Percentiles rank a stretch among this genome's conserved stretches.
Conservation (phyloP, 139 green algal genomes). For the Chlorella sp. region DNA sequence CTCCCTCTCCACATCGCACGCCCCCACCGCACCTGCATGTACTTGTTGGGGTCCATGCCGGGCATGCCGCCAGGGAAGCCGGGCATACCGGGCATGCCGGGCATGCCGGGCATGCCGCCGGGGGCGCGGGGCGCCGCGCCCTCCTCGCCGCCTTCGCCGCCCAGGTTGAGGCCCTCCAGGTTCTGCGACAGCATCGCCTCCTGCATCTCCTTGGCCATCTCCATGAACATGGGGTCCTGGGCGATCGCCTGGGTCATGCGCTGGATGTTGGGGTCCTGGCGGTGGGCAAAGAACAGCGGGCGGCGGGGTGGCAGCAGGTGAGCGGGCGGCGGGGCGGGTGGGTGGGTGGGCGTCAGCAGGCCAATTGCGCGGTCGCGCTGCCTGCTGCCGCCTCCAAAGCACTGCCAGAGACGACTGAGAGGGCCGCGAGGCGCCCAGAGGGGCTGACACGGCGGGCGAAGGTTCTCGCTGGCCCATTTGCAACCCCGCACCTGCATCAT, state of each 20-base stretch:
- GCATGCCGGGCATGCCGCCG: slow-evolving; percentile 23
- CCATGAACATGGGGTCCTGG: slow-evolving; percentile 47
- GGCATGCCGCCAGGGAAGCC: slow-evolving; percentile 35
- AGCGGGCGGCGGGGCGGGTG: background rate
- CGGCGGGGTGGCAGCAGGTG: background rate
- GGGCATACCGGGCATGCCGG: slow-evolving; percentile 27
- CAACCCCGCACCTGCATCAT: slow-evolving; percentile 32
- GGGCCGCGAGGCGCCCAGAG: background rate
- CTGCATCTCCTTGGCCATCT: slow-evolving; percentile 55
- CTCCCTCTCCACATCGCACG: background rate
- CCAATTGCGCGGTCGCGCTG: background rate
- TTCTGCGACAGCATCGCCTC: slow-evolving; percentile 35
- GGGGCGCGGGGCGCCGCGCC: background rate
- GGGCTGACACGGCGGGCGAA: too few relatives aligned
- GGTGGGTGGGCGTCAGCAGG: background rate
- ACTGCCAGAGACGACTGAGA: background rate
- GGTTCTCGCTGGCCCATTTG: background rate
- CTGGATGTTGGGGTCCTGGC: slow-evolving; percentile 54
- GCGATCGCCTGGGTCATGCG: slow-evolving; percentile 55
- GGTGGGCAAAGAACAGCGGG: background rate
- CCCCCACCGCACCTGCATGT: slow-evolving; percentile 40
- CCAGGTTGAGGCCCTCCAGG: slow-evolving; percentile 40
- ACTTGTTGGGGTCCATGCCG: slow-evolving; percentile 41
- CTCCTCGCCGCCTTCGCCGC: slow-evolving; percentile 11
- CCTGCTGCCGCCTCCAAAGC: background rate